These are phyloP conservation scores for Jamesozyma jinghongensis DNA, from an alignment of 805 yeast species.

Conservation along the genomic window DNA sequence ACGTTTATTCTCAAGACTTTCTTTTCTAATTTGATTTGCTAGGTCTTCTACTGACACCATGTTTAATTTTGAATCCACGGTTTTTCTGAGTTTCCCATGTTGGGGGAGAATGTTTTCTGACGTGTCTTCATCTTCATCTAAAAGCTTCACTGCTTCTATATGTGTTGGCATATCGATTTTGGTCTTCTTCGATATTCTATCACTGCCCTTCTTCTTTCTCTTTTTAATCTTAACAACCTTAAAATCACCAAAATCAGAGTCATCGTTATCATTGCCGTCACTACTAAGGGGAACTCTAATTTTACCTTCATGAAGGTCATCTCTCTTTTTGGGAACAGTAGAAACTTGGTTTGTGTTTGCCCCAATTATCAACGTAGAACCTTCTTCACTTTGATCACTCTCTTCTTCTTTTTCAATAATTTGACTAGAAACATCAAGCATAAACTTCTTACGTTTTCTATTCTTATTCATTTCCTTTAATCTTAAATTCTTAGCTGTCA, in stretches of 20 bases:
- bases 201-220: conserved; percentile 31
- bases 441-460: conserved; percentile 24
- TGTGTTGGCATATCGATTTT: conserved; percentile 23
- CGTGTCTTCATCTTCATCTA: conserved; percentile 21
- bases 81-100: conserved; percentile 10
- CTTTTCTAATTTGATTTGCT: conserved; percentile 33
- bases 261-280: conserved; percentile 8
- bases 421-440: conserved; percentile 15
- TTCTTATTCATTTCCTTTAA: conserved; percentile 28
- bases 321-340: not conserved
- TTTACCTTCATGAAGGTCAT: conserved; percentile 7
- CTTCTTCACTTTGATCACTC: conserved; percentile 12
- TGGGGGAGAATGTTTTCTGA: not conserved
- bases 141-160: conserved; percentile 30
- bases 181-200: conserved; percentile 18
- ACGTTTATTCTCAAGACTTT: conserved; percentile 16
- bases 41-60: conserved; percentile 17
- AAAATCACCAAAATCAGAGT: conserved; percentile 28
- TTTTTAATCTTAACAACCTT: conserved; percentile 33
- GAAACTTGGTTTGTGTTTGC: conserved; percentile 3
- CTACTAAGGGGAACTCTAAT: conserved; percentile 22
- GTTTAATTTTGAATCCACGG: not conserved
- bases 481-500: conserved; percentile 27
- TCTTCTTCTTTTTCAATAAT: conserved; percentile 15
- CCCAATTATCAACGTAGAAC: conserved; percentile 14